These are phyloP conservation scores for Alnus glutinosa DNA, from an alignment of 306 rosid species.

Conservation along the genomic window DNA sequence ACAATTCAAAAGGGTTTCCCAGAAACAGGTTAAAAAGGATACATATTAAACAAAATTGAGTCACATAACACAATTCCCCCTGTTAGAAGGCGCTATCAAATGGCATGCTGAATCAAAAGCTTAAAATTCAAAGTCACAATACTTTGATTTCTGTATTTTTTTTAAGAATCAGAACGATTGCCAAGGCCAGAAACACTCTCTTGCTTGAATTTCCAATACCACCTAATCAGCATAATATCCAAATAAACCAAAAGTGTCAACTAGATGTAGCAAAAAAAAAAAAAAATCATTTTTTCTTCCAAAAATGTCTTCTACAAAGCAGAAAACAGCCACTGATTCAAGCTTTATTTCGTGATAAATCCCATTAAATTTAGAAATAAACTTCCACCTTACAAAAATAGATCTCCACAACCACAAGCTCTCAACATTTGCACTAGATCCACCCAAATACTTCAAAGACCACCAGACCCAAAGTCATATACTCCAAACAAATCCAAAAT, in stretches of 20 bases:
- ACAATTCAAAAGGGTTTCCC: not conserved
- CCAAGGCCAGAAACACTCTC: not conserved
- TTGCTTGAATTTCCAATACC: constrained; percentile 38
- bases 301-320: too few species aligned
- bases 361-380: not conserved
- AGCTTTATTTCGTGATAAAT: constrained; percentile 1
- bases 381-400: not conserved
- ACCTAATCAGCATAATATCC: constrained; percentile 36
- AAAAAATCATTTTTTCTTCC: too few species aligned
- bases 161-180: not conserved
- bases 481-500: not conserved
- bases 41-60: not conserved
- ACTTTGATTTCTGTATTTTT: not conserved
- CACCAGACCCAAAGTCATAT: not conserved
- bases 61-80: not conserved
- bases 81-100: not conserved
- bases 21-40: not conserved
- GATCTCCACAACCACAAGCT: not conserved
- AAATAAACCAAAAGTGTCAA: constrained; percentile 11
- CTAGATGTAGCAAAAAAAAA: not conserved
- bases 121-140: not conserved
- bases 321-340: not conserved
- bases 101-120: not conserved
- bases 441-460: not conserved
- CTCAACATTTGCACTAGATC: not conserved